phyloP scores from a whole-genome alignment of 2,329 filamentous ascomycete species.

The Xylariaceae sp. region DNA sequence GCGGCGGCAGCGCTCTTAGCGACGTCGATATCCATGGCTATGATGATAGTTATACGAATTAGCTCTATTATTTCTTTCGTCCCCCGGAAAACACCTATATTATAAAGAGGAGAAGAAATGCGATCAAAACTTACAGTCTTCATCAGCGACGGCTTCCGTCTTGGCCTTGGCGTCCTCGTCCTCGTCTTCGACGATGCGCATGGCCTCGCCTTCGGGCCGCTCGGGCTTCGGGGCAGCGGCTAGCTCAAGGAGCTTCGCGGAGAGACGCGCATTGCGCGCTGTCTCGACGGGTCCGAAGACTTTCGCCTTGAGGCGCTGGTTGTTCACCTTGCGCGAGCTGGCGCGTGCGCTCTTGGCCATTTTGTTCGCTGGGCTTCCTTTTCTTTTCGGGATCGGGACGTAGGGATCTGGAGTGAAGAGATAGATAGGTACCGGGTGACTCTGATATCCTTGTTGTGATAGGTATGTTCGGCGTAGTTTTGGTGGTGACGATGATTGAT shows the following conservation, averaged over 20 bases:
- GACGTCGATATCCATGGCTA: constrained; percentile 54
- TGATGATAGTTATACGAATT: constrained; percentile 13
- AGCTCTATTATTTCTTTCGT: background rate
- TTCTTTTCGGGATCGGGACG: background rate
- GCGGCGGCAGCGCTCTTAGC: constrained; percentile 31
- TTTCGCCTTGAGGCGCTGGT: constrained; percentile 68
- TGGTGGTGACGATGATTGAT: background rate
- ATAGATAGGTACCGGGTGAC: no score
- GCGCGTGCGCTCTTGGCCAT: constrained; percentile 89
- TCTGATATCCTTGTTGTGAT: background rate
- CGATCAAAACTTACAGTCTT: constrained; percentile 26
- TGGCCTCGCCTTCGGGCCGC: constrained; percentile 37
- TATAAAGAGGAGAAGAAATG: background rate
- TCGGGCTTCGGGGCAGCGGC: constrained; percentile 70
- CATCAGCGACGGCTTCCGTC: constrained; percentile 26
- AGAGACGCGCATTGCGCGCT: constrained; percentile 75
- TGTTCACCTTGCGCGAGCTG: constrained; percentile 76
- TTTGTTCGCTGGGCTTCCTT: background rate
- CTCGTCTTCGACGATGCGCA: constrained; percentile 43
- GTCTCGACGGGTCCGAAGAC: constrained; percentile 80
- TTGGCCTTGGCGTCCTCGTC: constrained; percentile 1
- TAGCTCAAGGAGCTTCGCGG: constrained; percentile 77
- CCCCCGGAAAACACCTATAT: no score
- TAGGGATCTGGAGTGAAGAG: background rate
- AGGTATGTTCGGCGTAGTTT: background rate